phyloP scores from a whole-genome alignment of 768 basidiomycete genomes.

The Leccinum imitatum region DNA sequence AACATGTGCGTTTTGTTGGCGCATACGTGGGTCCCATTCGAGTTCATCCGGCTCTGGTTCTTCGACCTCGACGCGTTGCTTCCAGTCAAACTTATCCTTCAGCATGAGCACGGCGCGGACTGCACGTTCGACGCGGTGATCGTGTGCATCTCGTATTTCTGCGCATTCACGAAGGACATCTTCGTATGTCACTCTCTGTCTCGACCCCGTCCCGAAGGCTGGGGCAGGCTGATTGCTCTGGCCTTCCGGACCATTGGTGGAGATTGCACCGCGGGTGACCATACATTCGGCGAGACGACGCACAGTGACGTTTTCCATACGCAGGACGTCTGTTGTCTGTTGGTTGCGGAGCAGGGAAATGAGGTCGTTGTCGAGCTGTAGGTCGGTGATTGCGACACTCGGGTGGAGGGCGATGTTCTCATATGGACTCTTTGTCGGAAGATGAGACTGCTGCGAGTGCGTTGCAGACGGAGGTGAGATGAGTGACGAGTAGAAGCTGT shows the following conservation, averaged over 20 bases:
- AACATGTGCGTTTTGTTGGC: constrained; percentile 13
- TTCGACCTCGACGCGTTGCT: constrained; percentile 74
- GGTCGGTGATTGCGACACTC: constrained; percentile 52
- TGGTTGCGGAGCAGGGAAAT: constrained; percentile 75
- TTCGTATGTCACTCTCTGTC: constrained; percentile 40
- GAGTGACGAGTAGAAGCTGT: constrained; percentile 69
- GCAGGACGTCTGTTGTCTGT: constrained; percentile 75
- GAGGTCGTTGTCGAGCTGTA: constrained; percentile 70
- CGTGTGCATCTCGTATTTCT: constrained; percentile 68
- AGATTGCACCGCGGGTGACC: constrained; percentile 50
- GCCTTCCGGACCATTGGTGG: constrained; percentile 46
- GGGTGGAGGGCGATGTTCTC: constrained; percentile 74
- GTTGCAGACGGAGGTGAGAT: constrained; percentile 36
- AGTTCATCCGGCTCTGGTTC: constrained; percentile 78
- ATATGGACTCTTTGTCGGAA: constrained; percentile 37
- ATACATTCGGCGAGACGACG: constrained; percentile 67
- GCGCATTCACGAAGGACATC: constrained; percentile 68
- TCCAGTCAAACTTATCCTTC: constrained; percentile 80
- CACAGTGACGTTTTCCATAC: constrained; percentile 70
- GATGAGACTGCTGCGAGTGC: constrained; percentile 14
- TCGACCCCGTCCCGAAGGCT: constrained; percentile 23
- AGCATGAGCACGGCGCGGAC: constrained; percentile 78
- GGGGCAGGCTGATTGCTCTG: constrained; percentile 28
- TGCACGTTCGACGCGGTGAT: constrained; percentile 73
- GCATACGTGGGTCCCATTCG: constrained; percentile 61